phyloP scores from a whole-genome alignment of 140 eudicot species.

The Senecio squalidus region DNA sequence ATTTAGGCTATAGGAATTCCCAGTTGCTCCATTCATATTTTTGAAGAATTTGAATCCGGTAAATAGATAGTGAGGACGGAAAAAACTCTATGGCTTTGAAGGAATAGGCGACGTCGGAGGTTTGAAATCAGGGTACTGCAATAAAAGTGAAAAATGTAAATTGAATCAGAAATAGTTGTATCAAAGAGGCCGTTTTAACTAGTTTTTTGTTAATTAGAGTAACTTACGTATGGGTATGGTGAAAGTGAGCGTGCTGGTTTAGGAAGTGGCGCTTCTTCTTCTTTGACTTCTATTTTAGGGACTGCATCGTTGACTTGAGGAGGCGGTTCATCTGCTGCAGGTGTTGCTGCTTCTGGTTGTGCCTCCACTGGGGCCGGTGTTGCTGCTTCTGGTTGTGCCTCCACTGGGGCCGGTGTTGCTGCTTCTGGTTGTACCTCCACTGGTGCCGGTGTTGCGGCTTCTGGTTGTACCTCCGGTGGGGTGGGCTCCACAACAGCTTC shows the following conservation, averaged over 20 bases:
- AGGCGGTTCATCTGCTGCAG: conserved; percentile 29
- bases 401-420: conserved; percentile 29
- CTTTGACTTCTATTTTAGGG: conserved; percentile 51
- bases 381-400: conserved; percentile 1
- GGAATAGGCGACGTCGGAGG: conserved; percentile 87
- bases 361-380: conserved; percentile 4
- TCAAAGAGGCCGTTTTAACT: not conserved
- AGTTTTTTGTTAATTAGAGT: not conserved
- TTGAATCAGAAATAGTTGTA: not conserved
- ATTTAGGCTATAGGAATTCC: conserved; percentile 22
- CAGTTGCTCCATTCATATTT: conserved; percentile 21
- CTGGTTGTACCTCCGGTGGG: conserved; percentile 35
- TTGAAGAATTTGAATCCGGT: not conserved
- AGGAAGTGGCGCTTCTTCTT: conserved; percentile 49
- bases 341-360: conserved; percentile 2
- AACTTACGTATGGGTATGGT: conserved; percentile 75
- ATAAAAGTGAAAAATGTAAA: conserved; percentile 1
- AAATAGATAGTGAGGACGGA: no score
- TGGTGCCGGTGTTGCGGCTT: conserved; percentile 10
- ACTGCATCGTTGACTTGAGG: conserved; percentile 46
- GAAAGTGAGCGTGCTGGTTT: conserved; percentile 63
- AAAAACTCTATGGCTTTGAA: conserved; percentile 51
- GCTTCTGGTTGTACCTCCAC: conserved; percentile 33
- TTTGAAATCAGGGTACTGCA: conserved; percentile 80
- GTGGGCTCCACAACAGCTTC: conserved; percentile 36